Percentiles rank a stretch among this genome's conserved stretches.
These are phyloP conservation scores for Themeda triandra DNA, from an alignment of 176 grass and related monocot species.

Conservation along the genomic window DNA sequence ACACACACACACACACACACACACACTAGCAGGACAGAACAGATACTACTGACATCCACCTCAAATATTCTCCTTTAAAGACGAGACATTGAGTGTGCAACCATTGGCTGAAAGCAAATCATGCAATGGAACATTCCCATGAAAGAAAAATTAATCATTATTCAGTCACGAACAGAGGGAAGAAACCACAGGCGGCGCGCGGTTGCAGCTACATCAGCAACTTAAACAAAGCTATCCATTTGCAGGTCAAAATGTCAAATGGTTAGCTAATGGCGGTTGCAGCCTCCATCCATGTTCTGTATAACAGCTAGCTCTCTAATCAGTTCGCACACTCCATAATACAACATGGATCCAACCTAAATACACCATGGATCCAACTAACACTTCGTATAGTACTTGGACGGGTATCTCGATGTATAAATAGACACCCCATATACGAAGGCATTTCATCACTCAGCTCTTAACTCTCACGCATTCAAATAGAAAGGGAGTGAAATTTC, in stretches of 20 bases:
- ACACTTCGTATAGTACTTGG: background rate
- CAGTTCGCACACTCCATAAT: background rate
- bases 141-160: background rate
- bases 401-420: background rate
- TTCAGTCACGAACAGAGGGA: background rate
- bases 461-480: background rate
- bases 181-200: background rate
- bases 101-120: background rate
- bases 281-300: background rate
- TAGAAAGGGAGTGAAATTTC: too few relatives aligned
- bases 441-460: background rate
- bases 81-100: background rate
- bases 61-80: background rate
- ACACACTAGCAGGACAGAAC: too few relatives aligned
- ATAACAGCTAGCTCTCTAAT: constrained; percentile 10
- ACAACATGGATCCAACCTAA: background rate
- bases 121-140: background rate
- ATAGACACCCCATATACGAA: background rate
- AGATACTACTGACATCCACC: too few relatives aligned
- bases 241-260: background rate
- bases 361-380: background rate
- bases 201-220: background rate
- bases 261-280: background rate
- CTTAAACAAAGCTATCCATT: background rate
- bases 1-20: too few relatives aligned